Percentiles rank a stretch among this genome's conserved stretches.
Evolutionary conservation across 2,329 filamentous ascomycete genomes (phyloP).

Genomic region (Hymenoscyphus linearis): DNA sequence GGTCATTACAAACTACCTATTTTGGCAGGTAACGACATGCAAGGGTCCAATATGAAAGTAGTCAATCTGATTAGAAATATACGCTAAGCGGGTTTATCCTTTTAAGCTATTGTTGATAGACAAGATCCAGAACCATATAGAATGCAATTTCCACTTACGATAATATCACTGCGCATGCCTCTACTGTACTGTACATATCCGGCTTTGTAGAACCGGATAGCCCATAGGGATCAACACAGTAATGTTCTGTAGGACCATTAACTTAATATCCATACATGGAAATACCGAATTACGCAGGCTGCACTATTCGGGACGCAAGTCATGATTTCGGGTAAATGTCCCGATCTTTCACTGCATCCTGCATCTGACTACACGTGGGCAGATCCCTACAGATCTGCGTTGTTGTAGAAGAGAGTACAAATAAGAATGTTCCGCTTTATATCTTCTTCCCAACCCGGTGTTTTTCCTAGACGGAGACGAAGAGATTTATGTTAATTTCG

Average conservation of each 20-base stretch:
- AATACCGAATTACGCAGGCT: background rate
- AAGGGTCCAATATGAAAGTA: background rate
- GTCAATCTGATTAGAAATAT: background rate
- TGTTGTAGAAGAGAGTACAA: background rate
- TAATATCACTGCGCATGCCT: too few species aligned
- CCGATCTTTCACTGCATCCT: background rate
- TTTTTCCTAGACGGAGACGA: background rate
- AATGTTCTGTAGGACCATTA: background rate
- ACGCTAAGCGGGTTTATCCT: background rate
- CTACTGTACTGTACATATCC: too few species aligned
- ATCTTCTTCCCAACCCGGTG: background rate
- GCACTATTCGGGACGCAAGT: background rate
- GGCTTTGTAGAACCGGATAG: background rate
- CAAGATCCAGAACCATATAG: background rate
- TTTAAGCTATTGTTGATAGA: background rate
- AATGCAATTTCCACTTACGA: background rate
- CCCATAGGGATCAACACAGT: background rate
- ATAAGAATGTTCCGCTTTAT: background rate
- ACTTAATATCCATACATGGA: background rate
- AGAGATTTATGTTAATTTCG: background rate
- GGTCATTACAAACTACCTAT: background rate
- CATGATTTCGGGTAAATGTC: background rate
- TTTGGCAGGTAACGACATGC: background rate
- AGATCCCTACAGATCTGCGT: background rate
- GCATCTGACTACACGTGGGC: background rate